Percentiles rank a stretch among this genome's conserved stretches.
phyloP scores from a whole-genome alignment of 257 asterid species.

The Solanum megistacrolobum region DNA sequence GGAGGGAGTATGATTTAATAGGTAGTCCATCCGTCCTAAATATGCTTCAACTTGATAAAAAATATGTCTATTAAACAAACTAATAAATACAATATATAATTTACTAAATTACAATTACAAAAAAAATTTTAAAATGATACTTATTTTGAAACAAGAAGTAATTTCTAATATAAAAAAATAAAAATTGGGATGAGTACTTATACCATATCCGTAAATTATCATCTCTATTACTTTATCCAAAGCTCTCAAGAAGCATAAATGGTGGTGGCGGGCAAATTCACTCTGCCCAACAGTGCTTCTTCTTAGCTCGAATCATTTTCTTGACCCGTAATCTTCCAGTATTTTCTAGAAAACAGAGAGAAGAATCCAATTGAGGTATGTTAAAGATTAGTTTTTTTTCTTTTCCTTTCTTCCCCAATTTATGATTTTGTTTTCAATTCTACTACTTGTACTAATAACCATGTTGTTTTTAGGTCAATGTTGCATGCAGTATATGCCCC shows the following conservation, averaged over 20 bases:
- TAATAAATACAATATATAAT: too few species aligned
- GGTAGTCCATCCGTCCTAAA: too few species aligned
- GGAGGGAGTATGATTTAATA: too few species aligned
- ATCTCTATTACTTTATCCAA: neutral
- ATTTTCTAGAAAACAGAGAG: too few species aligned
- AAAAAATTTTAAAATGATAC: too few species aligned
- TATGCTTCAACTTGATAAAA: too few species aligned
- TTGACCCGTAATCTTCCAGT: too few species aligned
- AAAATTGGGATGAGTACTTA: neutral
- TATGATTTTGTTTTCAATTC: neutral
- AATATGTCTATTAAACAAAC: neutral
- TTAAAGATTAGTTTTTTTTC: neutral
- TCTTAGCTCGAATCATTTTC: neutral
- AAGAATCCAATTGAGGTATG: neutral
- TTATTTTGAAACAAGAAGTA: neutral
- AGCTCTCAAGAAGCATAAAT: neutral
- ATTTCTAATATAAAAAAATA: too few species aligned
- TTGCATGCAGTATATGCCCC: constrained; percentile 45
- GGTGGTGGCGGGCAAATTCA: neutral
- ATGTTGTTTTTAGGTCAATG: constrained; percentile 26
- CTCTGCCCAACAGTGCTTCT: neutral
- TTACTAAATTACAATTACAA: too few species aligned
- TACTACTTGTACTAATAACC: neutral
- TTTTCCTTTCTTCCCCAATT: neutral
- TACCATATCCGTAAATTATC: neutral